Evolutionary conservation across 2,329 filamentous ascomycete genomes (phyloP), one percentile per base, ranked within the genome.

Genomic region (Aspergillus japonicus): DNA sequence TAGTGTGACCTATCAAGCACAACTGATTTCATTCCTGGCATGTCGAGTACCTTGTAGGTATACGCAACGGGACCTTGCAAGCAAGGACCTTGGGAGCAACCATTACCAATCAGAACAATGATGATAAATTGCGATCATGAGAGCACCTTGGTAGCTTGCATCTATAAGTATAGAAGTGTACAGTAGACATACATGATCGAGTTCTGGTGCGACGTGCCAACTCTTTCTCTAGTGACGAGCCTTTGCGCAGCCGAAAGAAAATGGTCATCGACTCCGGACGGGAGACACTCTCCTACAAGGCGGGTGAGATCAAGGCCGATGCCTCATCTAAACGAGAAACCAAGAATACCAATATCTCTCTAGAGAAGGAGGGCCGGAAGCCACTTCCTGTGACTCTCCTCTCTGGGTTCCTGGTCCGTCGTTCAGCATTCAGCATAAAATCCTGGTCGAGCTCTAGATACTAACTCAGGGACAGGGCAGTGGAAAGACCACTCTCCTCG

Each of bases 401-500:
- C 0, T 87, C 85, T 1, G 85, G 85, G 0, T 87, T 88, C 54
- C 66, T 87, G 63, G 82, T 83, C 74, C 31, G 65, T 51, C 11
- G 39, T 6, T 21, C 19, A 8, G 16, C 21, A 12, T 21, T 35
- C 11, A 4, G 5, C 33, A 12, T 12, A 16, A 39, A 4, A 31
- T 12, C 14, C 11, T 1, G 8, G n/a, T 23, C 31, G 48, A 39
- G 12, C 47, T 12, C 12, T 50, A 6, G 8, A 10, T 5, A 33
- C 3, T 26, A 6, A 47, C 12, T n/a, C 11, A 19, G 1, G 3
- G 51, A 12, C 4, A 87, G 85, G 87, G 88, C 11, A 85, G 86
- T 50, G 89, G 89, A 1, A 91, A 91, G 71, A 90, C 88, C 0
- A 90, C 89, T 0, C 80, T 91, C 0, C 80, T 91, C 0, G 84